phyloP scores from a whole-genome alignment of 768 basidiomycete genomes.

The Hygrocybe punicea region DNA sequence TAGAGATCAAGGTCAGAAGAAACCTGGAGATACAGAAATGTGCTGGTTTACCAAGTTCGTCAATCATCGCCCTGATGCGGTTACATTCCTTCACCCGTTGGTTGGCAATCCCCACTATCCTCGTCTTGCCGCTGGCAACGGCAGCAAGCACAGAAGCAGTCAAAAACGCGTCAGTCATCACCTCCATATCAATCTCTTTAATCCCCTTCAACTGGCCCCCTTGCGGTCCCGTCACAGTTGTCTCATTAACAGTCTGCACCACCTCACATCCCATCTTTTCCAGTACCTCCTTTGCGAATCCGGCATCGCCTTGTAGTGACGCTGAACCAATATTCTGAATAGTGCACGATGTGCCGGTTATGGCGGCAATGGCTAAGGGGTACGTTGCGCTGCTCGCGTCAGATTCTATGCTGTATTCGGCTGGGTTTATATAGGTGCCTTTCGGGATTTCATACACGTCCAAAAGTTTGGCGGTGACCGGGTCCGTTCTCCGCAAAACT shows the following conservation, averaged over 20 bases:
- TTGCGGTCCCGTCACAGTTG: slow-evolving; percentile 89
- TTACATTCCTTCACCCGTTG: slow-evolving; percentile 99
- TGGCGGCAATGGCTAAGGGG: slow-evolving; percentile 93
- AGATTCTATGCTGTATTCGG: slow-evolving; percentile 83
- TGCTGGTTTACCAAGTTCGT: slow-evolving; percentile 69
- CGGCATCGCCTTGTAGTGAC: slow-evolving; percentile 95
- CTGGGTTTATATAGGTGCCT: slow-evolving; percentile 72
- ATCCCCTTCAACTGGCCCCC: slow-evolving; percentile 76
- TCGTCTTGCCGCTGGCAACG: slow-evolving; percentile 65
- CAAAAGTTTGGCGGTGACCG: slow-evolving; percentile 54
- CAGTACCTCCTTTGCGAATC: slow-evolving; percentile 89
- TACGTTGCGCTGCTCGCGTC: slow-evolving; percentile 97
- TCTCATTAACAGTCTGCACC: slow-evolving; percentile 80
- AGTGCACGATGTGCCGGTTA: slow-evolving; percentile 95
- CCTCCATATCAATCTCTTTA: slow-evolving; percentile 92
- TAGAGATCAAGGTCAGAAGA: slow-evolving; percentile 25
- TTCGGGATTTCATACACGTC: slow-evolving; percentile 89
- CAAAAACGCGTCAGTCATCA: slow-evolving; percentile 99
- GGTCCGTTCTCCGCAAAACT: slow-evolving; percentile 64
- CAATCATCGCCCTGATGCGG: slow-evolving; percentile 94
- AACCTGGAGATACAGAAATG: neutral
- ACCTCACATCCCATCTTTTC: slow-evolving; percentile 95
- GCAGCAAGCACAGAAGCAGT: slow-evolving; percentile 92
- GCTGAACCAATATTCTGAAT: slow-evolving; percentile 86
- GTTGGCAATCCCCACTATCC: slow-evolving; percentile 94